Evolutionary conservation across 768 basidiomycete genomes (phyloP), one percentile per base, ranked within the genome.

Genomic region (Rickenella mellea): DNA sequence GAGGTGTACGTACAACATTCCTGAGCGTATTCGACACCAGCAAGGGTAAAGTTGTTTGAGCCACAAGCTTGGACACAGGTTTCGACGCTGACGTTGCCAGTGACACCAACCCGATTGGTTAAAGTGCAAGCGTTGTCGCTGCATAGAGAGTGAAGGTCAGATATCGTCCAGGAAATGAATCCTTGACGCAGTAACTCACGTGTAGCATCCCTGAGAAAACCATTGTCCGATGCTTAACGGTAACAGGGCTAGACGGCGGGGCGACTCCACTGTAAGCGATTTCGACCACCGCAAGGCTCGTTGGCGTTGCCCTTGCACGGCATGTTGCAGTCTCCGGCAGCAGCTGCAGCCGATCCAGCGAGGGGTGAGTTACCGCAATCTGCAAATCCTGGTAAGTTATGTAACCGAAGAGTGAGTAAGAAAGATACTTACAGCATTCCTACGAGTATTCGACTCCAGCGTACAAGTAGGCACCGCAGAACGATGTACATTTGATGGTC

Each of bases 381-480:
- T n/a, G n/a, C n/a, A n/a, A n/a, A n/a, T n/a, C n/a, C n/a, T n/a
- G n/a, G n/a, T n/a, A n/a, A n/a, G n/a, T n/a, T n/a, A n/a, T n/a
- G n/a, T n/a, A n/a, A n/a, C n/a, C n/a, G n/a, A n/a, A n/a, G n/a
- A n/a, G n/a, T n/a, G n/a, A n/a, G n/a, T n/a, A n/a, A 15, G n/a
- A 5, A 35, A n/a, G n/a, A n/a, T n/a, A 53, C 71, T 44, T 56
- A 80, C 78, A 80, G 60, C 77, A 82, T 57, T 81, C 73, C 45
- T 71, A 63, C n/a, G 67, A 71, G 47, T 68, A 86, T 59, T 87
- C 84, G n/a, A 77, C 68, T 10, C 86, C 86, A 14, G 84, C 82
- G 49, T 73, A 84, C 44, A 78, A 58, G 54, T 66, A 83, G 6
- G 56, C 49, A 27, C 66, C 60, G 54, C 73, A 74, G 48, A 63